Evolutionary conservation across 2,329 filamentous ascomycete genomes (phyloP).

Genomic region (Colletotrichum endophyticum): DNA sequence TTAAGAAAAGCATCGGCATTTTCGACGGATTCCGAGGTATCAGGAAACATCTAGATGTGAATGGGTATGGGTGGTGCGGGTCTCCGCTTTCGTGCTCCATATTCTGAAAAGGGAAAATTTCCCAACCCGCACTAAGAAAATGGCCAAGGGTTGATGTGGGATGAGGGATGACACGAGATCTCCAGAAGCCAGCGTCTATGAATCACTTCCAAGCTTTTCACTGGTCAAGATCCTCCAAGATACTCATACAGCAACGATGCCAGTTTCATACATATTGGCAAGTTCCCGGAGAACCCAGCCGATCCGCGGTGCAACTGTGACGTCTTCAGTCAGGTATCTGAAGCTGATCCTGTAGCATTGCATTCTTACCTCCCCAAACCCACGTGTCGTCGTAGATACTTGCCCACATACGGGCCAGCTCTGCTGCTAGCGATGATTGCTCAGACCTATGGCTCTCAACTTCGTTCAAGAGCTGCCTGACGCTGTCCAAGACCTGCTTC

Average conservation of each 20-base stretch:
- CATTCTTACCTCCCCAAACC: neutral
- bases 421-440: neutral
- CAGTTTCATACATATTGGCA: neutral
- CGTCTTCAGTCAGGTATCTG: neutral
- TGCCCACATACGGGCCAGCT: neutral
- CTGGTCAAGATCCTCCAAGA: neutral
- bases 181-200: neutral
- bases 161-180: neutral
- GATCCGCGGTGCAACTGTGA: neutral
- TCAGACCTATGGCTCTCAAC: neutral
- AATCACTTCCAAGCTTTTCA: neutral
- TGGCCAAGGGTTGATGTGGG: neutral
- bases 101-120: neutral
- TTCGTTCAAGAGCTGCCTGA: neutral
- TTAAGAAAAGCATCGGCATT: neutral
- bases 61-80: neutral
- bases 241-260: neutral
- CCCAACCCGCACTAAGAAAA: neutral
- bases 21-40: neutral
- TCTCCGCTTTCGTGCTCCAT: neutral
- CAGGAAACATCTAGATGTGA: neutral
- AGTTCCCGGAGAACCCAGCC: neutral
- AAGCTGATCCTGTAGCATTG: neutral
- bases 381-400: neutral
- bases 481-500: neutral